Base-by-base conservation (phyloP, 192 early-diverging fungal species). In the Backusella liffmaniae region DNA sequence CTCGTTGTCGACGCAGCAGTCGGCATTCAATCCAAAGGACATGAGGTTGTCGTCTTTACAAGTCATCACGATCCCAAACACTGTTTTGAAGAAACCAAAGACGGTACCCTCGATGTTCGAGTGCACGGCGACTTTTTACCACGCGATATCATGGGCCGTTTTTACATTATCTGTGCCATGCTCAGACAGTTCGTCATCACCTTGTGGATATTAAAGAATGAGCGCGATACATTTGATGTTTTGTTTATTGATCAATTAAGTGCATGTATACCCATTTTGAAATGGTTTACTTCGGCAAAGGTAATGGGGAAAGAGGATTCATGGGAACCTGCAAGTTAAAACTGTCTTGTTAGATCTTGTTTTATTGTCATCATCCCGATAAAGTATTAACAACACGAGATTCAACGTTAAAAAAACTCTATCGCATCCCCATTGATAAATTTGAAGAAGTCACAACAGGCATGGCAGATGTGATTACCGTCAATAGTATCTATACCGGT, bases 311-410 rank as follows among this genome's bases (percentile, higher is more conserved):
- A 59, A 36, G 35, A n/a, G 18, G 35, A 1, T 18, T 5, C 16
- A 3, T 15, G 4, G 26, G 26, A 26, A 0, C 18, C 13, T 49
- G 3, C 46, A 4, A 49, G 16, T 16, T 51, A 18, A 32, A 32
- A 51, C 16, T 53, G 16, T n/a, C 49, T 7, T 32, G 0, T 53
- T 83, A 93, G 83, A 90, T 97, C 12, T 83, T 99, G 49, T 99
- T 99, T 83, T 99, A 99, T 80, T 97, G 97, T 79, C 97, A 99
- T 73, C 97, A 96, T 76, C 97, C 97, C 0, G 97, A 99, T 78
- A 93, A 95, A 73, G 84, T 96, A 56, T 80, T 94, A 34, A 90
- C 96, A 16, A 78, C 77, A 66, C 88, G 93, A 4, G 86, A 88
- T 34, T 86, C 90, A 3, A 8, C 85, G 13, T 62, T 91, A 13